Base-by-base conservation (phyloP, 2,329 filamentous ascomycete species). In the Harringtonia lauricola region DNA sequence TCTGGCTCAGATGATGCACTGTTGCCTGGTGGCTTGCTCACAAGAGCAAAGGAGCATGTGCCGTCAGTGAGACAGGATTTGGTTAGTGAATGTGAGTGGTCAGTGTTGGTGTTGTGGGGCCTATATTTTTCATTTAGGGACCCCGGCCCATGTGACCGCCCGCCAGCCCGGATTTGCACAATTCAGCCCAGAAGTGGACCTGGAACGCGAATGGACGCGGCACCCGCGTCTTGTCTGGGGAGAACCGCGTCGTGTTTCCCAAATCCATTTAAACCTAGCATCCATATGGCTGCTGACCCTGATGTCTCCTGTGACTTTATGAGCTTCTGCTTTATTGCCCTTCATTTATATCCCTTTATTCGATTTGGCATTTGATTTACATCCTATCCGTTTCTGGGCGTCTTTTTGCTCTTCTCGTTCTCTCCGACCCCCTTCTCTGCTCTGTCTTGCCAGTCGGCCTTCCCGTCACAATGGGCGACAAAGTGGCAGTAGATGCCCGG, bases 401-500 rank as follows among this genome's bases (percentile, higher is more conserved):
- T 28, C 28, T 13, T 21, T 29, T 42, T 15, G 35, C 31, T 28
- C 5, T 10, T 14, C n/a, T 18, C 15, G 9, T 18, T 19, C 18
- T 8, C 2, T 37, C 22, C 36, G 8, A n/a, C n/a, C n/a, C 15
- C 10, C 19, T 8, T 26, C 24, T 44, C 30, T 3, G 15, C 13
- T 33, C 5, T 34, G 10, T 30, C 8, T 30, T 8, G 13, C 28
- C 7, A 6, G 12, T 14, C 9, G 17, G 29, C 17, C 17, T 8
- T 19, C 12, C 17, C n/a, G n/a, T n/a, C 33, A 46, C 34, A 14
- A 59, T 61, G 58, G 56, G 49, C 29, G 56, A 55, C 36, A 59
- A 51, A 39, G 35, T 51, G 15, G 47, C 54, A 17, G 44, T 53
- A 6, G 49, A 53, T 30, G 57, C 57, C 29, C 60, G 61, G 39